Evolutionary conservation across 805 yeast genomes (phyloP), one percentile per base, ranked within the genome.

Genomic region (Starmerella etchellsii): DNA sequence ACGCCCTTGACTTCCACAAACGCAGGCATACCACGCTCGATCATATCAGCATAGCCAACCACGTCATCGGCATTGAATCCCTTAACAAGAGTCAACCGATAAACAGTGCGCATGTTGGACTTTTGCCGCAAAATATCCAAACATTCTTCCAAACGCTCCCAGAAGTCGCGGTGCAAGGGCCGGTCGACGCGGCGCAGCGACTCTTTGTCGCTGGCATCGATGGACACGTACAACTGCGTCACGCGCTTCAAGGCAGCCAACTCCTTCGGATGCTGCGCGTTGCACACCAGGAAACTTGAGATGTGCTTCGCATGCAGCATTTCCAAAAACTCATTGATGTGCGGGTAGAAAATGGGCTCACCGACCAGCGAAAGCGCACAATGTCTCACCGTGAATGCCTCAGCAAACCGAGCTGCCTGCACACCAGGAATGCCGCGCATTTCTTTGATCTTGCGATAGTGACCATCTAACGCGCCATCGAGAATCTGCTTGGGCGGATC

Each of bases 351-450:
- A 33, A 85, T 87, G 2, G 96, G 96, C 60, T 85, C 96, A 25
- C 96, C 96, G 15, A 85, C 96, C 27, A 85, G 66, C 6, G 95
- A 83, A 34, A 85, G 67, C 2, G 96, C 96, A 67, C 96, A 85
- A 58, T 85, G 96, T 36, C 74, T 74, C 13, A 87, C 94, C 40
- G 74, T 70, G 60, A 87, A 85, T 0, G 95, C 95, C 56, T 85
- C 95, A 19, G 83, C 78, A 59, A 87, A 85, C 53, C 96, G 67
- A 21, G 82, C 94, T 49, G 85, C 78, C 50, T 79, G 81, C 39
- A 87, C 83, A 27, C 96, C 96, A 0, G 96, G 95, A 33, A 87
- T 93, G 46, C 96, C 96, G 56, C 93, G 70, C 87, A 85, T 76
- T 62, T 83, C 94, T 60, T 85, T 87, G 57, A 85, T 87, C 56